A percentile compares a stretch with the other conserved stretches of the same genome.
Conservation (phyloP, 2,329 filamentous ascomycete species). For the Fusarium albosuccineum region DNA sequence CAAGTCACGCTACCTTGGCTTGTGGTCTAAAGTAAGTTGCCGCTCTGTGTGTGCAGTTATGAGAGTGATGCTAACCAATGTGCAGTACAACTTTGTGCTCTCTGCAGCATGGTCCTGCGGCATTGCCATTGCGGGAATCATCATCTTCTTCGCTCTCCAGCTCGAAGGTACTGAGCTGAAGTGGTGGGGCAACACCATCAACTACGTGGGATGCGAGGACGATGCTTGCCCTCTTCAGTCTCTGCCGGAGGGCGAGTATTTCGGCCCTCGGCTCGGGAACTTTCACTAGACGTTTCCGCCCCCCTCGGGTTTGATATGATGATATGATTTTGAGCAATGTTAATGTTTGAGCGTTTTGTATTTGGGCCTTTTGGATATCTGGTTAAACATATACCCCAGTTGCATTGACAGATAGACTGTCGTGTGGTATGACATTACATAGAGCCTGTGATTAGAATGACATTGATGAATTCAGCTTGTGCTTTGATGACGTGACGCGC, state of each 20-base stretch:
- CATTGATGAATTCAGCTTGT: conserved; percentile 9
- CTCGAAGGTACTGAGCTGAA: conserved; percentile 52
- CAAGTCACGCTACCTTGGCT: conserved; percentile 58
- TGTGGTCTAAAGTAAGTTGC: conserved; percentile 60
- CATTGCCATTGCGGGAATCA: conserved; percentile 60
- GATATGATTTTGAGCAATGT: conserved; percentile 41
- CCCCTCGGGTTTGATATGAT: conserved; percentile 23
- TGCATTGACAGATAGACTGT: conserved; percentile 42
- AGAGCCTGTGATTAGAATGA: conserved; percentile 24
- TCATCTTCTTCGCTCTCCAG: conserved; percentile 64
- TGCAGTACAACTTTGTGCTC: conserved; percentile 61
- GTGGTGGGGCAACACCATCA: conserved; percentile 61
- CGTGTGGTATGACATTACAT: conserved; percentile 35
- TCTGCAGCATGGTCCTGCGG: conserved; percentile 59
- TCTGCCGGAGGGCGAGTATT: conserved; percentile 48
- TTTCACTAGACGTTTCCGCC: conserved; percentile 23
- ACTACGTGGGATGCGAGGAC: conserved; percentile 46
- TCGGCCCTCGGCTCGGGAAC: conserved; percentile 46
- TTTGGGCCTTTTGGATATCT: conserved; percentile 38
- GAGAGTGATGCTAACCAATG: conserved; percentile 21
- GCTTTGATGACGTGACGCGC: not conserved
- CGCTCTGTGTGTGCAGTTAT: no score
- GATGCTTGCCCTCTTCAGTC: conserved; percentile 39
- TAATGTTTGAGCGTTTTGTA: conserved; percentile 44
- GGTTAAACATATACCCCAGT: conserved; percentile 45